Evolutionary conservation across 768 basidiomycete species (phyloP), one percentile per base, ranked within the genome.

Genomic region (Chalciporus pseudorubinellus): DNA sequence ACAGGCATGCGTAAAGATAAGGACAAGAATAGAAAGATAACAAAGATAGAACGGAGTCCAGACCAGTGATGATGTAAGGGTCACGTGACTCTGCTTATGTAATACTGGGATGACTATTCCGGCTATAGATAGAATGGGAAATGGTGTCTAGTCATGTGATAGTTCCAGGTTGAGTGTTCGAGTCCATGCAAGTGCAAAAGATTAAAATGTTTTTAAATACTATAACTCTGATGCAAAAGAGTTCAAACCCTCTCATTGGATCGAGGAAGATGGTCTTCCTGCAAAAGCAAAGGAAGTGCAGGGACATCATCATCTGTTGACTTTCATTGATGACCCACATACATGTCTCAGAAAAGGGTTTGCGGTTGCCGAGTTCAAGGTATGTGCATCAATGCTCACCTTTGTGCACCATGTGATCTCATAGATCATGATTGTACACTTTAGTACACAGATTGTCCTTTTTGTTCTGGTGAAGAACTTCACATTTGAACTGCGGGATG

Each of bases 181-280:
- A n/a, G n/a, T n/a, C n/a, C n/a, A n/a, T n/a, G n/a, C n/a, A n/a
- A n/a, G n/a, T n/a, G n/a, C n/a, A n/a, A n/a, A n/a, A n/a, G n/a
- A n/a, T n/a, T n/a, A n/a, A n/a, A n/a, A n/a, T n/a, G n/a, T n/a
- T n/a, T n/a, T n/a, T n/a, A n/a, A n/a, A n/a, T n/a, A n/a, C n/a
- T n/a, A n/a, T n/a, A n/a, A n/a, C n/a, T n/a, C 72, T 0, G 77
- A 83, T 50, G 77, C 83, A 4, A 73, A 75, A 19, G 74, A 75
- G 42, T 89, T 83, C 63, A 71, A 77, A 36, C 87, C 86, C 0
- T 81, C 82, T 48, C 72, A 86, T 6, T 89, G 87, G 87, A 67
- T 87, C 9, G 57, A 57, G 5, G 64, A 67, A 5, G 66, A 65
- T 12, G 63, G 67, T 1, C 57, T 62, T 8, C 57, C 61, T 2